Evolutionary conservation across 768 basidiomycete genomes (phyloP).

Genomic region (Tulasnella sp.): DNA sequence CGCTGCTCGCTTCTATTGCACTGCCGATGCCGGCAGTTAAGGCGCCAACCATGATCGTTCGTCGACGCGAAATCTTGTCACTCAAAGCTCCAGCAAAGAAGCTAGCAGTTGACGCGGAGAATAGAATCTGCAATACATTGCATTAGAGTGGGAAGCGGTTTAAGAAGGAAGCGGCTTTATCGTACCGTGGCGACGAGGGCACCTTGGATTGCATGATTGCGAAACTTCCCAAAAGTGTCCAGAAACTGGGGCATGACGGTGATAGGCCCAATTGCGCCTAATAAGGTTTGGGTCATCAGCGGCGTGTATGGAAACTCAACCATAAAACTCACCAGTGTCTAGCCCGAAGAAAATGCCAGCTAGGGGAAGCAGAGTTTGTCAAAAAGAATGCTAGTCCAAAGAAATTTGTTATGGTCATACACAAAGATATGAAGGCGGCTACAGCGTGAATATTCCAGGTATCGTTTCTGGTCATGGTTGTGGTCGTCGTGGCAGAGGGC

Average conservation of each 20-base stretch:
- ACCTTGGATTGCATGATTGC: constrained; percentile 29
- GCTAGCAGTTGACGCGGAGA: constrained; percentile 33
- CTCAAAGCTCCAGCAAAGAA: constrained; percentile 42
- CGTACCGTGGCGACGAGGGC: constrained; percentile 32
- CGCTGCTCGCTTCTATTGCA: constrained; percentile 41
- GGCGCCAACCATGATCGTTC: constrained; percentile 46
- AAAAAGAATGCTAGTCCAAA: neutral
- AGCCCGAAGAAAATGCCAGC: constrained; percentile 42
- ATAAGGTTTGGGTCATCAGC: neutral
- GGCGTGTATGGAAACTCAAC: neutral
- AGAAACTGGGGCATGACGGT: constrained; percentile 49
- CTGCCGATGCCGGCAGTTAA: constrained; percentile 46
- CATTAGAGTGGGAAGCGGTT: neutral
- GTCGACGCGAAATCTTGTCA: constrained; percentile 48
- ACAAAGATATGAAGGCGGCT: constrained; percentile 30
- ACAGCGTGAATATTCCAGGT: constrained; percentile 25
- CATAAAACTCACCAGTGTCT: constrained; percentile 37
- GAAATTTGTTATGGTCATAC: constrained; percentile 18
- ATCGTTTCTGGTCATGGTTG: constrained; percentile 3
- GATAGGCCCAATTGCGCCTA: constrained; percentile 44
- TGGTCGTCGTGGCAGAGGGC: constrained; percentile 9
- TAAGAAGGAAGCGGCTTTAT: neutral
- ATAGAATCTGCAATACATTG: constrained; percentile 29
- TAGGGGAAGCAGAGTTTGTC: neutral
- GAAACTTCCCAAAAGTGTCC: constrained; percentile 30